Evolutionary conservation across 1,284 basidiomycete genomes (phyloP).

Genomic region (Malassezia nana): DNA sequence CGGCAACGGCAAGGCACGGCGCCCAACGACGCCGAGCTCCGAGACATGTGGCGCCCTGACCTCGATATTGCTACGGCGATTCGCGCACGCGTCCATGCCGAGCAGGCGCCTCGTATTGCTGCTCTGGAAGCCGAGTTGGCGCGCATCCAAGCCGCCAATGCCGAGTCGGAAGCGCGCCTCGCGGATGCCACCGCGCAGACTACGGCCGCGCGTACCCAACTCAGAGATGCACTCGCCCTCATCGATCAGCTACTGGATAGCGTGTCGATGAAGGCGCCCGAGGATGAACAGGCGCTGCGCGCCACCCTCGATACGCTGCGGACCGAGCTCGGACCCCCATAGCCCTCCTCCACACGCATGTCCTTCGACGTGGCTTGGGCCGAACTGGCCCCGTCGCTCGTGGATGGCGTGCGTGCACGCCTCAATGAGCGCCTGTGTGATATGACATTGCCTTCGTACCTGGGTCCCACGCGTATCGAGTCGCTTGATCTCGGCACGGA

Average conservation of each 20-base stretch:
- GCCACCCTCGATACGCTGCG: constrained; percentile 12
- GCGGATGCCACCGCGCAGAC: constrained; percentile 1
- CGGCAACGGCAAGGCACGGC: constrained; percentile 20
- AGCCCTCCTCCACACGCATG: constrained; percentile 20
- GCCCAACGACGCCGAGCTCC: constrained; percentile 19
- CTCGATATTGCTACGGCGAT: constrained; percentile 32
- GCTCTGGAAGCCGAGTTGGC: constrained; percentile 22
- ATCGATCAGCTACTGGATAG: constrained; percentile 12
- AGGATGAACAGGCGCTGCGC: constrained; percentile 9
- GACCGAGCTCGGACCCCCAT: constrained; percentile 10
- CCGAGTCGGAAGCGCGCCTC: constrained; percentile 12
- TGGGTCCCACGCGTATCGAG: constrained; percentile 77
- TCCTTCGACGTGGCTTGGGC: constrained; percentile 55
- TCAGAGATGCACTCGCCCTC: neutral
- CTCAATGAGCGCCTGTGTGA: constrained; percentile 69
- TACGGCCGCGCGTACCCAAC: neutral
- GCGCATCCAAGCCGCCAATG: constrained; percentile 11
- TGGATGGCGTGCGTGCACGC: constrained; percentile 61
- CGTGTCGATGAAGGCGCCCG: constrained; percentile 3
- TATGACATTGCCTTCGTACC: constrained; percentile 72
- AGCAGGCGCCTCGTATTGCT: constrained; percentile 22
- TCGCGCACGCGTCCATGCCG: constrained; percentile 28
- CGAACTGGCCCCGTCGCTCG: constrained; percentile 59
- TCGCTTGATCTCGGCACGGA: constrained; percentile 76
- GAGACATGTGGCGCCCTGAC: constrained; percentile 35